Percentiles rank a stretch among this genome's conserved stretches.
Conservation (phyloP, 2,329 filamentous ascomycete species). For the Ilyonectria sp. region DNA sequence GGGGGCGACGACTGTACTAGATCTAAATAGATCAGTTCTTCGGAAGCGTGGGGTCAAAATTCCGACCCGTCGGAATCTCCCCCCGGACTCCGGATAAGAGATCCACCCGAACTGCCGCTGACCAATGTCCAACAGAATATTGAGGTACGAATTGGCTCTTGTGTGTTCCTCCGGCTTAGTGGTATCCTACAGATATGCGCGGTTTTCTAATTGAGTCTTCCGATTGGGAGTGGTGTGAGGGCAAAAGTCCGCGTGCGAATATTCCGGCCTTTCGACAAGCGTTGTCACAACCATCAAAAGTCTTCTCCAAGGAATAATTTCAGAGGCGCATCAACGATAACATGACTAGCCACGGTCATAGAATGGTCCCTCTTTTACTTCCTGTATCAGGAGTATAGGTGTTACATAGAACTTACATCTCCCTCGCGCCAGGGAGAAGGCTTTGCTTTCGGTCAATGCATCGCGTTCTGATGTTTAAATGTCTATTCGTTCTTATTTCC, state of each 20-base stretch:
- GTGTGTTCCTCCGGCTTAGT: background rate
- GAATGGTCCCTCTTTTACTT: too few relatives aligned
- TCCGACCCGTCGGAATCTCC: slow-evolving; percentile 24
- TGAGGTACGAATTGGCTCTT: background rate
- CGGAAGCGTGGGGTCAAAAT: slow-evolving; percentile 16
- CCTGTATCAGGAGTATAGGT: too few relatives aligned
- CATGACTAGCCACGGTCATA: too few relatives aligned
- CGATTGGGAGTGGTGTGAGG: background rate
- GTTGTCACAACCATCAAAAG: background rate
- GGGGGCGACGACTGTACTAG: background rate
- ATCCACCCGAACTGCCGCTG: background rate
- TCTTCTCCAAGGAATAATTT: background rate
- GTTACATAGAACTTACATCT: too few relatives aligned
- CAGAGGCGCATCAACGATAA: too few relatives aligned
- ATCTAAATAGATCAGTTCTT: slow-evolving; percentile 23
- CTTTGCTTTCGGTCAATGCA: too few relatives aligned
- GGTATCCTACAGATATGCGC: background rate
- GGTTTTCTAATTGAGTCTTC: background rate
- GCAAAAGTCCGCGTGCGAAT: background rate
- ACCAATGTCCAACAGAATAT: background rate
- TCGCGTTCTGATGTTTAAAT: too few relatives aligned
- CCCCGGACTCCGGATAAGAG: background rate
- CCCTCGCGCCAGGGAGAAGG: too few relatives aligned
- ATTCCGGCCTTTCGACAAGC: background rate
- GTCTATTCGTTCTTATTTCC: too few relatives aligned